Evolutionary conservation across 2,329 filamentous ascomycete genomes (phyloP).

Genomic region (Botrytis tulipae): DNA sequence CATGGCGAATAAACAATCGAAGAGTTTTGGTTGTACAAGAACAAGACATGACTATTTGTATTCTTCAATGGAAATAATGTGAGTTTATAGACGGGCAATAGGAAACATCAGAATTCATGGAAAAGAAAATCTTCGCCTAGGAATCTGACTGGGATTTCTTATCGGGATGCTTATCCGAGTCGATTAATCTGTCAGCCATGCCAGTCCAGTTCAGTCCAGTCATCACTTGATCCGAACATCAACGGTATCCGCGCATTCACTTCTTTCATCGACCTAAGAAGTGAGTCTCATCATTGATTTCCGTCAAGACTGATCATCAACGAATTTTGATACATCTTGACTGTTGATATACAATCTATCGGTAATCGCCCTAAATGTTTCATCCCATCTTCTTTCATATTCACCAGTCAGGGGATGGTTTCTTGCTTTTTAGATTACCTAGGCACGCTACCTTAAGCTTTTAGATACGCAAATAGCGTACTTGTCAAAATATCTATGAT

Average conservation of each 20-base stretch:
- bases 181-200: background rate
- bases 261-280: background rate
- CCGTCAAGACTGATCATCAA: background rate
- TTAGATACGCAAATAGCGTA: background rate
- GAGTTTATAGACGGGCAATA: background rate
- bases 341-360: background rate
- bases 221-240: background rate
- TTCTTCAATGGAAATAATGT: background rate
- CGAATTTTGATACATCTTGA: background rate
- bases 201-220: background rate
- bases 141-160: constrained; percentile 10
- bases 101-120: constrained; percentile 9
- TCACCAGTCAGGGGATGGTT: background rate
- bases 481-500: background rate
- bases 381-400: background rate
- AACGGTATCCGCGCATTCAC: background rate
- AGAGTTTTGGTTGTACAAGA: constrained; percentile 33
- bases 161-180: constrained; percentile 11
- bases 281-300: background rate
- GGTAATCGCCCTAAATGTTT: background rate
- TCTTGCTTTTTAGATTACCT: background rate
- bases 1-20: constrained; percentile 35
- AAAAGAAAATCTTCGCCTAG: constrained; percentile 19
- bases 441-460: background rate
- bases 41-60: constrained; percentile 34